A percentile compares a stretch with the other conserved stretches of the same genome.
These are phyloP conservation scores for Aureobasidium namibiae DNA, from an alignment of 2,329 filamentous ascomycete species.

Conservation along the genomic window DNA sequence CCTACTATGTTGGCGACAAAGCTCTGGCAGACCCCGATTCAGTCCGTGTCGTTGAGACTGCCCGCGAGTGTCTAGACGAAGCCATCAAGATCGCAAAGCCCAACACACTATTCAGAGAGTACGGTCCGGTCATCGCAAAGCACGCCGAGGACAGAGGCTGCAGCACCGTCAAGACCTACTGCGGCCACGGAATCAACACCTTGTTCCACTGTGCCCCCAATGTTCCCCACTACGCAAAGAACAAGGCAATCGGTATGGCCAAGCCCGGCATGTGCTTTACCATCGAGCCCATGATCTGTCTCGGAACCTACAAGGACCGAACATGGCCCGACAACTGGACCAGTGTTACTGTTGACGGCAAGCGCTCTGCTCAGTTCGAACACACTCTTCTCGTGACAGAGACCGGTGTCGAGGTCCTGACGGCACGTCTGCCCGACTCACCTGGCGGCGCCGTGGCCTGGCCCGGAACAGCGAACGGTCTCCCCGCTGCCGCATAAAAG, in stretches of 20 bases:
- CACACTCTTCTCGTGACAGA: slow-evolving; percentile 79
- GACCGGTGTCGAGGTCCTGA: slow-evolving; percentile 72
- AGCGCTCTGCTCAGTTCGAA: slow-evolving; percentile 86
- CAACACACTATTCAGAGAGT: slow-evolving; percentile 84
- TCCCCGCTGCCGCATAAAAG: background rate
- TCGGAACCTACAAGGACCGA: slow-evolving; percentile 84
- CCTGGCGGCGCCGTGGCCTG: slow-evolving; percentile 65
- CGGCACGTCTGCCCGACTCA: slow-evolving; percentile 62
- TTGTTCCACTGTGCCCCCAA: slow-evolving; percentile 92
- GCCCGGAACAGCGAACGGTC: slow-evolving; percentile 29
- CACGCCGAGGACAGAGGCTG: slow-evolving; percentile 78
- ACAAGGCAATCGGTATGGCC: slow-evolving; percentile 89
- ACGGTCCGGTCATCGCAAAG: slow-evolving; percentile 92
- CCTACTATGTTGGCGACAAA: slow-evolving; percentile 92
- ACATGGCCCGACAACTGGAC: slow-evolving; percentile 99
- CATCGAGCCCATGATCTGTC: slow-evolving; percentile 95
- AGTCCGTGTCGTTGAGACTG: slow-evolving; percentile 82
- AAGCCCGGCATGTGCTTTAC: slow-evolving; percentile 98
- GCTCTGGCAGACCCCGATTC: slow-evolving; percentile 75
- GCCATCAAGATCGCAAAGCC: slow-evolving; percentile 90
- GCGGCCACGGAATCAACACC: slow-evolving; percentile 88
- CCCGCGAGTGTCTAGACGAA: slow-evolving; percentile 81
- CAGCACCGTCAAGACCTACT: slow-evolving; percentile 91
- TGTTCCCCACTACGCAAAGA: slow-evolving; percentile 95
- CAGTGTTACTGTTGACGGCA: slow-evolving; percentile 83